Evolutionary conservation across 352 stramenopile genomes (phyloP).

Genomic region (Phytophthora multivora): DNA sequence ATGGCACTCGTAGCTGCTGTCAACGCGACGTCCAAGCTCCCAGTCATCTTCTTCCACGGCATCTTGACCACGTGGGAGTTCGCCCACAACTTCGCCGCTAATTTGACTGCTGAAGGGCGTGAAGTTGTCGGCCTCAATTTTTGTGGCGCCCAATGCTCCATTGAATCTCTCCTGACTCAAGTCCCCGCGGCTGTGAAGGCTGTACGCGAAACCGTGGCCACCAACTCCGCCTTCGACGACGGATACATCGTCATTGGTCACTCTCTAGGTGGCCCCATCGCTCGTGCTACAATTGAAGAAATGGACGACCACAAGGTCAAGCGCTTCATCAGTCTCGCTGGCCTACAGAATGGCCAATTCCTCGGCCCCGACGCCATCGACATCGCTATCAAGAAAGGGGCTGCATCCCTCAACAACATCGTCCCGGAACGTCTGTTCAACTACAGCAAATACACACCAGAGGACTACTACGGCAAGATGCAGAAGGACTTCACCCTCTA

Average conservation of each 20-base stretch:
- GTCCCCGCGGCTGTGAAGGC: background rate
- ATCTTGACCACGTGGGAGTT: background rate
- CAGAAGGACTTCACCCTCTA: conserved; percentile 6
- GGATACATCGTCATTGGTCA: conserved; percentile 6
- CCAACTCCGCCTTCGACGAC: conserved; percentile 1
- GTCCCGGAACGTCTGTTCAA: conserved; percentile 10
- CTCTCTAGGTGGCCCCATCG: background rate
- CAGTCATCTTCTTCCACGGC: conserved; percentile 8
- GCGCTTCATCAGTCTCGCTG: conserved; percentile 1
- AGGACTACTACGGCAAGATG: conserved; percentile 7
- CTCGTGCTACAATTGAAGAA: conserved; percentile 2
- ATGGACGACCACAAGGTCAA: conserved; percentile 14
- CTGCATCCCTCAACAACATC: background rate
- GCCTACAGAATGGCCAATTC: conserved; percentile 6
- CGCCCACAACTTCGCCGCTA: background rate
- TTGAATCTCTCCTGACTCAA: background rate
- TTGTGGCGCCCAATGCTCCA: background rate
- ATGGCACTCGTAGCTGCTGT: background rate
- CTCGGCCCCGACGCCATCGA: conserved; percentile 1
- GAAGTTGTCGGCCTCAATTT: background rate
- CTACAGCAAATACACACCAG: conserved; percentile 3
- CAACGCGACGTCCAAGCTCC: background rate
- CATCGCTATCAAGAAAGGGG: background rate
- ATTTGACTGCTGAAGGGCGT: conserved; percentile 1
- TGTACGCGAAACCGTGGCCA: background rate